Base-by-base conservation (phyloP, 2,329 filamentous ascomycete genomes). In the Davidsoniella virescens region DNA sequence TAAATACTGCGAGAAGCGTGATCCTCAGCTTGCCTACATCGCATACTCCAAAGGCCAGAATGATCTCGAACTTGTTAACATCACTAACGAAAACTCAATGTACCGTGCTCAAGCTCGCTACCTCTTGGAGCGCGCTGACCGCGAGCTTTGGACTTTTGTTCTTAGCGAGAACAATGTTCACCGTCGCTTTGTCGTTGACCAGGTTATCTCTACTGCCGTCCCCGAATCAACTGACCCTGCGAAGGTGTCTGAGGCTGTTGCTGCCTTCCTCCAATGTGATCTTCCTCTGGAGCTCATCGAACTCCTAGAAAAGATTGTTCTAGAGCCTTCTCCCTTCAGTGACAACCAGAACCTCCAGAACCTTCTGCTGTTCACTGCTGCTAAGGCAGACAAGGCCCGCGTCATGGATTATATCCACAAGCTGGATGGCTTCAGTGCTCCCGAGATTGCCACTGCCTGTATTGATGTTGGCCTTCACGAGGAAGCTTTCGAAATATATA, bases 51-150 rank as follows among this genome's bases (percentile, higher is more conserved):
- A 98, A 72, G 92, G 92, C 17, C 86, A 95, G 67, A 98, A 98
- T 57, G 92, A 98, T 61, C 69, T 98, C 29, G 93, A 98, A 68
- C 76, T 98, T 51, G 90, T 98, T 67, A 92, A 84, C 65, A 90
- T 98, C 61, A 96, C 92, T 61, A 98, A 96, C 59, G 93, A 98
- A 68, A 98, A 98, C 69, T 82, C 86, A n/a, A 98, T 98, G 92
- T 98, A 94, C 75, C 84, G 88, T 60, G 85, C 85, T n/a, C 92
- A 98, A 66, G 90, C 88, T 52, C 83, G 92, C 37, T 98, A 98
- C 66, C 75, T 98, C 20, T 72, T 98, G 48, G 88, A 95, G 60
- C 82, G 92, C 57, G 83, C 85, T 37, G 92, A 98, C 60, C 65
- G 72, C 2, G 92, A 98, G 64, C 79, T 98, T 44, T 98, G 93